These are phyloP conservation scores for Aspergillus thermomutatus DNA, from an alignment of 2,329 filamentous ascomycete genomes.

Conservation along the genomic window DNA sequence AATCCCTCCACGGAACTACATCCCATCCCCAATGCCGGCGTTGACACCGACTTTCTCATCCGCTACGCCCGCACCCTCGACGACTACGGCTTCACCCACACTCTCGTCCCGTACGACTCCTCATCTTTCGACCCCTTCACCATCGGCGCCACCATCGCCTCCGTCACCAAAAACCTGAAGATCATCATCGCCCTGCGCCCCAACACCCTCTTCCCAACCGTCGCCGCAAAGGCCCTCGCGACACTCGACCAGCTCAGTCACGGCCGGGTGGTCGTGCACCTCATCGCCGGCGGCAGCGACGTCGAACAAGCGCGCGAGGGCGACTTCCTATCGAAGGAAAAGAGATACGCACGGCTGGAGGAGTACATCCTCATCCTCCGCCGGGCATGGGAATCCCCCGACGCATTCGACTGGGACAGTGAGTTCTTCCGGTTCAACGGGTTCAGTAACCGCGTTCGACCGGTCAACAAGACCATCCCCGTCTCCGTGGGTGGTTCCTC, in stretches of 20 bases:
- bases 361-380: constrained; percentile 62
- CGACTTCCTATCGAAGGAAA: constrained; percentile 56
- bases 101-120: constrained; percentile 58
- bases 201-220: constrained; percentile 61
- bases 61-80: constrained; percentile 58
- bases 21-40: constrained; percentile 49
- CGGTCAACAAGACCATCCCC: constrained; percentile 53
- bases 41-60: constrained; percentile 55
- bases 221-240: constrained; percentile 60
- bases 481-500: constrained; percentile 60
- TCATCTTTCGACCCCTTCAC: constrained; percentile 57
- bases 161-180: constrained; percentile 57
- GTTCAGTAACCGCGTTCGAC: constrained; percentile 54
- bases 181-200: constrained; percentile 61
- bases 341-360: constrained; percentile 57
- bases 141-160: constrained; percentile 55
- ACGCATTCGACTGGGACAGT: constrained; percentile 61
- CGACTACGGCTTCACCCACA: constrained; percentile 61
- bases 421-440: constrained; percentile 59
- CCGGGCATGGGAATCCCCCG: constrained; percentile 55
- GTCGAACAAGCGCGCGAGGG: constrained; percentile 59
- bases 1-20: constrained; percentile 56
- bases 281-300: constrained; percentile 61
- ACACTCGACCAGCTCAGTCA: constrained; percentile 59
- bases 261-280: constrained; percentile 60